phyloP scores from a whole-genome alignment of 2,329 filamentous ascomycete genomes.

The Westerdykella sp. region DNA sequence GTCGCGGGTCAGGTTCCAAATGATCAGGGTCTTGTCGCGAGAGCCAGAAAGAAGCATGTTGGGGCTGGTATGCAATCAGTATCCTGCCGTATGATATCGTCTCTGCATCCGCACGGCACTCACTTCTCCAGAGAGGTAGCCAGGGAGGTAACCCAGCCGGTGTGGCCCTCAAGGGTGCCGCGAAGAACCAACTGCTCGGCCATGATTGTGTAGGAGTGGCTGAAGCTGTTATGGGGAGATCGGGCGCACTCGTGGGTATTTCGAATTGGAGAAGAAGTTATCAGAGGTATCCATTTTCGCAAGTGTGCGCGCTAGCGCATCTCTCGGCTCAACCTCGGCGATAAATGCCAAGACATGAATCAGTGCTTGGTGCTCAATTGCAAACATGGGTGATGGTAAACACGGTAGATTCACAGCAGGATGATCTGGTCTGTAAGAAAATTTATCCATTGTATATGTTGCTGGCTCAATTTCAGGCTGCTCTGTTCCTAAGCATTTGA shows the following conservation, averaged over 20 bases:
- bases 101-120: constrained; percentile 11
- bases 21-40: constrained; percentile 98
- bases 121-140: constrained; percentile 98
- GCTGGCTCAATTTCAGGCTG: no score
- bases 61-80: constrained; percentile 56
- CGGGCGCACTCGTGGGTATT: constrained; percentile 23
- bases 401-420: no score
- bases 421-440: no score
- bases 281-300: not conserved
- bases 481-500: no score
- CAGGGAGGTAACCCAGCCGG: constrained; percentile 98
- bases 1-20: constrained; percentile 99
- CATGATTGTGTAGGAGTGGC: constrained; percentile 51
- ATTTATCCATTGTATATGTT: no score
- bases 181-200: constrained; percentile 93
- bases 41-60: constrained; percentile 99
- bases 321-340: no score
- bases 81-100: constrained; percentile 6
- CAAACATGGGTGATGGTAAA: no score
- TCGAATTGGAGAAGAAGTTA: not conserved
- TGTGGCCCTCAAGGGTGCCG: constrained; percentile 97
- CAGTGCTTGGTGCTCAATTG: no score
- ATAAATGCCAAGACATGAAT: no score
- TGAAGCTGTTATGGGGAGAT: constrained; percentile 27
- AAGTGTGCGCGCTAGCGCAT: no score